Percentiles rank a stretch among this genome's conserved stretches.
Conservation (phyloP, 2,329 filamentous ascomycete species). For the Cordyceps farinosa region DNA sequence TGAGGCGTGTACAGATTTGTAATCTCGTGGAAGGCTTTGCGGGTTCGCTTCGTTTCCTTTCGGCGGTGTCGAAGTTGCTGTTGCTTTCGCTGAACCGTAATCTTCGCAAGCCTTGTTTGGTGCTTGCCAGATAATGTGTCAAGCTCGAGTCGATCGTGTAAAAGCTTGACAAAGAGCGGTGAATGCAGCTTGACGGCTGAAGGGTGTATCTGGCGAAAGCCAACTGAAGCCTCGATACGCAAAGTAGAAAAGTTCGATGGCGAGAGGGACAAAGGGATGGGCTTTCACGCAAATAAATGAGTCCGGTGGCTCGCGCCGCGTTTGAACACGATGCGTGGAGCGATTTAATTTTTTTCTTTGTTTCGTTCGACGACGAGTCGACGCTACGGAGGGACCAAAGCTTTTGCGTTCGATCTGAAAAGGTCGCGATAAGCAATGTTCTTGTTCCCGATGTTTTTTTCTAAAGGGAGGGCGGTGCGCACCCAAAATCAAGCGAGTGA, state of each 20-base stretch:
- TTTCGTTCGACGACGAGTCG: slow-evolving; percentile 6
- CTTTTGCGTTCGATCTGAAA: slow-evolving; percentile 2
- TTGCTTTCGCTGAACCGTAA: slow-evolving; percentile 31
- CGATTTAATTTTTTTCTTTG: slow-evolving; percentile 8
- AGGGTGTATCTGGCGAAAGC: slow-evolving; percentile 6
- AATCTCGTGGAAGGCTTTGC: slow-evolving; percentile 38
- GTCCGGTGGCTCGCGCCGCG: background rate
- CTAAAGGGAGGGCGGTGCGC: slow-evolving; percentile 3
- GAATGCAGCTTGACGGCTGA: slow-evolving; percentile 65
- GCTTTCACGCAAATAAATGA: slow-evolving; percentile 9
- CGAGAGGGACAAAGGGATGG: background rate
- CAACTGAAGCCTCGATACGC: background rate
- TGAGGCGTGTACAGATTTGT: slow-evolving; percentile 43
- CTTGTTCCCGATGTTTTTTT: background rate
- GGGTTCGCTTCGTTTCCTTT: slow-evolving; percentile 34
- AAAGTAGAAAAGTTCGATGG: background rate
- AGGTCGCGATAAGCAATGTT: slow-evolving; percentile 7
- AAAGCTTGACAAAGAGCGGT: slow-evolving; percentile 62
- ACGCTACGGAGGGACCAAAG: slow-evolving; percentile 8
- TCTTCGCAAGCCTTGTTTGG: slow-evolving; percentile 19
- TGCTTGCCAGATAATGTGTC: slow-evolving; percentile 23
- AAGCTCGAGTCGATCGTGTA: slow-evolving; percentile 41
- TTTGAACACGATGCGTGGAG: slow-evolving; percentile 3
- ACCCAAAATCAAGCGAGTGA: slow-evolving; percentile 20
- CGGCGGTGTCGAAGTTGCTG: slow-evolving; percentile 32